phyloP scores from a whole-genome alignment of 164 flowering plant genomes.

The Piper longum region DNA sequence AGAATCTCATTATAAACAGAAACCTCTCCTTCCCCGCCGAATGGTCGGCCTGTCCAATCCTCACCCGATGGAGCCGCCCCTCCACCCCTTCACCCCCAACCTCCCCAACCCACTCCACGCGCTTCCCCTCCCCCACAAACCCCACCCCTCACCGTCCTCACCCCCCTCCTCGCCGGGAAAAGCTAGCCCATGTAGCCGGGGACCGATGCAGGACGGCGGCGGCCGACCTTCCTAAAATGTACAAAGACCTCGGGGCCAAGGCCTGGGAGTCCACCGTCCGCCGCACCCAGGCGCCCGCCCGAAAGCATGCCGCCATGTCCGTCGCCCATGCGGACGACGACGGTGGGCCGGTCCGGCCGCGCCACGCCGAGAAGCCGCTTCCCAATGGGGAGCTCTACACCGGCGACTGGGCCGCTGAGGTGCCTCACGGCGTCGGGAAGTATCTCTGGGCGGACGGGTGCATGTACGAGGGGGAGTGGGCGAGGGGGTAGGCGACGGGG shows the following conservation, averaged over 20 bases:
- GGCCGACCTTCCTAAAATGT: not conserved
- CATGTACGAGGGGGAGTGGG: conserved; percentile 9
- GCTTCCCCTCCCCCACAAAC: too few relatives aligned
- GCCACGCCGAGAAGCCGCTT: conserved; percentile 37
- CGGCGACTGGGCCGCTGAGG: conserved; percentile 48
- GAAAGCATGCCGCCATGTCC: conserved; percentile 6
- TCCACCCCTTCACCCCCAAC: too few relatives aligned
- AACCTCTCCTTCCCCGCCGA: too few relatives aligned
- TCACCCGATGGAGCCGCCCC: too few relatives aligned
- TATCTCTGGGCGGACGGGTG: conserved; percentile 86
- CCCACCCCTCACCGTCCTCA: too few relatives aligned
- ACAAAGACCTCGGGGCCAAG: conserved; percentile 3
- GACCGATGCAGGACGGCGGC: too few relatives aligned
- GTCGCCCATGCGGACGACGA: conserved; percentile 45
- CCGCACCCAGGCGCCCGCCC: conserved; percentile 1
- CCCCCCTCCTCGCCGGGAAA: too few relatives aligned
- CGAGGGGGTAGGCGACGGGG: too few relatives aligned
- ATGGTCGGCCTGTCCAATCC: too few relatives aligned
- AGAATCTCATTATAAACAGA: too few relatives aligned
- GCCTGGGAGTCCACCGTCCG: conserved; percentile 5
- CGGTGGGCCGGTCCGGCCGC: conserved; percentile 18
- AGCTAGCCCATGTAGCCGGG: too few relatives aligned
- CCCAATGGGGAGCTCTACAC: conserved; percentile 7
- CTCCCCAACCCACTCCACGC: too few relatives aligned
- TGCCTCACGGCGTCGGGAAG: conserved; percentile 68